Base-by-base conservation (phyloP, 2,329 filamentous ascomycete species). In the Monascus ruber region DNA sequence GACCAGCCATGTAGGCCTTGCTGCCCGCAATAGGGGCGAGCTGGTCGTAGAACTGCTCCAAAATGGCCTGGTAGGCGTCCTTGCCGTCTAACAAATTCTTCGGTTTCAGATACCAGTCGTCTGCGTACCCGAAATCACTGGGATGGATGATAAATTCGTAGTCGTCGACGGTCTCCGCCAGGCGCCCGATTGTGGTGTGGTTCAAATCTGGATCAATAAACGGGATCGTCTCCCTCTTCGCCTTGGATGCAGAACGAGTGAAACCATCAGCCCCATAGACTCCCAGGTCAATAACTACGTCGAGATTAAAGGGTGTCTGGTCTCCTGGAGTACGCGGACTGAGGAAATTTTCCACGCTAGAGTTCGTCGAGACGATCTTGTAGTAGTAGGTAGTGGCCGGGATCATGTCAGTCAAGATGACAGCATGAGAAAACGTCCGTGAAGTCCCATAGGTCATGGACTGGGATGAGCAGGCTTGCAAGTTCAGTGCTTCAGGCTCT, bases 381-480 rank as follows among this genome's bases (percentile, higher is more conserved):
- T 79, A 79, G 60, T 74, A 78, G 54, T 79, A 79, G 0, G 65
- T 74, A 1, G 73, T 76, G 1, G 68, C 72, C 0, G 74, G 66
- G 0, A 55, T 56, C 17, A 79, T 55, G 5, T 51, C 60, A 0
- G 60, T 59, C 28, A 78, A 53, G 2, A 60, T 60, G 1, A 74
- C 74, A 0, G 60, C 58, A 45, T 76, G 71, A 29, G 65, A 66
- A 47, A 64, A 74, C 1, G 73, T 77, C 8, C 72, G 65, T n/a
- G 73, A 75, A 1, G 68, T 70, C 1, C 59, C 52, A 44, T 77
- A 77, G 1, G 73, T 76, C 5, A 62, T 57, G 0, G 72, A 71
- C 3, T 46, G 53, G 9, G 54, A 56, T 1, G 71, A 70, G 56
- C 73, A 77, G 2, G 60, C 56, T 35, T 65, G 39, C 5, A 47